Evolutionary conservation across 2,329 filamentous ascomycete species (phyloP).

Genomic region (Septoria linicola): DNA sequence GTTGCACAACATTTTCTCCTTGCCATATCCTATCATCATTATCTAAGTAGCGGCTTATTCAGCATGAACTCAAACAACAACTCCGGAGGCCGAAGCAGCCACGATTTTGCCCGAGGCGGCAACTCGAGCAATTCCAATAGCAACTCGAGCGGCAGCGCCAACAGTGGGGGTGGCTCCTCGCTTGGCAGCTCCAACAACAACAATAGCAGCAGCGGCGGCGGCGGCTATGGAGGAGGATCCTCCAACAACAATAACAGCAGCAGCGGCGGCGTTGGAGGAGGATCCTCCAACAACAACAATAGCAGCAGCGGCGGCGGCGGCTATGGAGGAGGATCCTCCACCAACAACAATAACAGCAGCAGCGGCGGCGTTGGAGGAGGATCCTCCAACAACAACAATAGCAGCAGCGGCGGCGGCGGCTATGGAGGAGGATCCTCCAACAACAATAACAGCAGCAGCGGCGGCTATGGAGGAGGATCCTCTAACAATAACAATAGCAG

Average conservation of each 20-base stretch:
- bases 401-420: background rate
- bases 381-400: too few species aligned
- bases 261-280: background rate
- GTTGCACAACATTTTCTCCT: constrained; percentile 4
- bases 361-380: too few species aligned
- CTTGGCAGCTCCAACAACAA: constrained; percentile 6
- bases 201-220: background rate
- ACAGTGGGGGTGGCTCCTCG: background rate
- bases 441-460: background rate
- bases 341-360: background rate
- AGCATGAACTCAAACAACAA: constrained; percentile 14
- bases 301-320: constrained; percentile 5
- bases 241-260: background rate
- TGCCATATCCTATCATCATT: background rate
- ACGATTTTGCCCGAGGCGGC: constrained; percentile 13
- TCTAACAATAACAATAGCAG: background rate
- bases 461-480: background rate
- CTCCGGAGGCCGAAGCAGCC: constrained; percentile 13
- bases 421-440: constrained; percentile 1
- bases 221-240: constrained; percentile 1
- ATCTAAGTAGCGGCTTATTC: background rate
- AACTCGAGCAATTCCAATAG: constrained; percentile 11
- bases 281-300: constrained; percentile 4
- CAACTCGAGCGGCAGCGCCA: background rate
- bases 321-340: too few species aligned